Percentiles rank a stretch among this genome's conserved stretches.
Conservation (phyloP, 1,284 basidiomycete genomes). For the Neonothopanus nambi region DNA sequence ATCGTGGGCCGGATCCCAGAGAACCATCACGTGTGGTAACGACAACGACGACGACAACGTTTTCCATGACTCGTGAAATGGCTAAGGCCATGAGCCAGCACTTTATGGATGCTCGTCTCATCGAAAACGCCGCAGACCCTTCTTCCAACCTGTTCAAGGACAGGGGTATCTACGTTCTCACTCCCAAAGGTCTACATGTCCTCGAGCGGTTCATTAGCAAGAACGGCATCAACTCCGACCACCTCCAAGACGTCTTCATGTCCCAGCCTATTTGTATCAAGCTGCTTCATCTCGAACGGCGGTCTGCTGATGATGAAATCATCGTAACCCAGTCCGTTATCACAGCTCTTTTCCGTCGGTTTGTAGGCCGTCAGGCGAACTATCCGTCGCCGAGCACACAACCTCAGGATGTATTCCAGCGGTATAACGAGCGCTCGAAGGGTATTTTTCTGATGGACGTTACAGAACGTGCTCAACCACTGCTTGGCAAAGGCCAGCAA, state of each 20-base stretch:
- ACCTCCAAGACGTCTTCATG: slow-evolving; percentile 87
- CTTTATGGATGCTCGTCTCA: slow-evolving; percentile 97
- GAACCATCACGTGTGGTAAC: slow-evolving; percentile 97
- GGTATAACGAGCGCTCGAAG: slow-evolving; percentile 79
- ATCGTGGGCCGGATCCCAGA: slow-evolving; percentile 95
- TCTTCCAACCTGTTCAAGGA: slow-evolving; percentile 93
- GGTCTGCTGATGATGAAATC: slow-evolving; percentile 94
- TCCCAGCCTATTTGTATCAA: slow-evolving; percentile 98
- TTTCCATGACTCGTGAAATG: slow-evolving; percentile 99
- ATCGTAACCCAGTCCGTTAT: slow-evolving; percentile 93
- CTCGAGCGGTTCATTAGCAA: slow-evolving; percentile 99
- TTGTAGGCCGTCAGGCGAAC: slow-evolving; percentile 87
- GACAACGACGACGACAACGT: slow-evolving; percentile 98
- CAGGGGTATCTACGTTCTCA: slow-evolving; percentile 93
- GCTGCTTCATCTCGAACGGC: slow-evolving; percentile 93
- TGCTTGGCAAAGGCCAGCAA: slow-evolving; percentile 47
- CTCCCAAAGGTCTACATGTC: slow-evolving; percentile 97
- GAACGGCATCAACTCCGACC: slow-evolving; percentile 96
- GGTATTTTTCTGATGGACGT: slow-evolving; percentile 73
- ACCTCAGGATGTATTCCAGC: slow-evolving; percentile 66
- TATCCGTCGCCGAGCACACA: slow-evolving; percentile 52
- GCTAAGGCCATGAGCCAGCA: slow-evolving; percentile 99
- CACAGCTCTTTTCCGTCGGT: slow-evolving; percentile 93
- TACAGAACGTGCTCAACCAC: slow-evolving; percentile 58
- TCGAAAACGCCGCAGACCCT: slow-evolving; percentile 94